Evolutionary conservation across 2,329 filamentous ascomycete species (phyloP), one percentile per base, ranked within the genome.

Genomic region (Podosphaera fusca): DNA sequence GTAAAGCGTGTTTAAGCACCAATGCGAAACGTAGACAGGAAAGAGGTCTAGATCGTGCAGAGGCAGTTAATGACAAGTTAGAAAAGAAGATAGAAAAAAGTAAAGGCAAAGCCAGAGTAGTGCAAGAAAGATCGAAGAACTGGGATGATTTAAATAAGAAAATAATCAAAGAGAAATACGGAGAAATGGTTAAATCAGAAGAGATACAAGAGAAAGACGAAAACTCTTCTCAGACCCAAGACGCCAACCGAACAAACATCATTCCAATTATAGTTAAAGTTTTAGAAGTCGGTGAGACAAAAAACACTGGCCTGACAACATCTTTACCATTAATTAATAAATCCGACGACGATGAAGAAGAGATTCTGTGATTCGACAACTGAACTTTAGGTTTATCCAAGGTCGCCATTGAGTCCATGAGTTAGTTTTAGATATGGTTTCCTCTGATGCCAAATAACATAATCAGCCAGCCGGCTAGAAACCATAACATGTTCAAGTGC

Each of bases 51-150:
- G 78, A 81, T 66, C 75, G 75, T 64, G 80, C 79, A 35, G 77
- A 76, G 66, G 77, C 77, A 40, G 67, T 82, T 56, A 69, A 76
- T 66, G 80, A 81, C 66, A 74, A 77, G 61, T 82, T 76, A 9
- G 71, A 72, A 59, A 70, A 65, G 62, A 81, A 80, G 69, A 69
- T 79, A 36, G 70, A 75, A 65, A 74, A 72, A 67, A 81, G 78
- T 66, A 71, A 77, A 61, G 71, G 67, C 9, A 70, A 73, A 55
- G 72, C 74, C 0, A 69, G 70, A 58, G 69, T 62, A 14, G 71
- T 79, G 7, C 72, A 78, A 61, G 65, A 69, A 47, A 69, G 79
- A 59, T 71, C 71, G 29, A 76, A 77, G 65, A 69, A 69, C 3
- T 82, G 79, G 79, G 77, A 80, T 3, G 52, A 38, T 0, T n/a